Evolutionary conservation across 768 basidiomycete genomes (phyloP).

Genomic region (Leucogyrophana mollusca): DNA sequence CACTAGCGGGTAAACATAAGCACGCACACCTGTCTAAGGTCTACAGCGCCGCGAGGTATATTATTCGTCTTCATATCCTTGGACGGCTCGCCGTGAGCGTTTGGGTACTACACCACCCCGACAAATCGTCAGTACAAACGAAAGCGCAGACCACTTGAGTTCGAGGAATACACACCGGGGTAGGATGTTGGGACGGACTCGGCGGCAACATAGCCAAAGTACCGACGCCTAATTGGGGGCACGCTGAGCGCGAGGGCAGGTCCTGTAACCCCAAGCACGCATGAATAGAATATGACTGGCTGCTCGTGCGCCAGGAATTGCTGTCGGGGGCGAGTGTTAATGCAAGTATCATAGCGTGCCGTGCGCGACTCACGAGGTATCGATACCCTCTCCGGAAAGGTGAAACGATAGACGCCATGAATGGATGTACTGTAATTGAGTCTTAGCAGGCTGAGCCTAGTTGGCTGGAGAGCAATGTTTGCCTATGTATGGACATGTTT

Average conservation of each 20-base stretch:
- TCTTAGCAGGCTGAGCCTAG: not conserved
- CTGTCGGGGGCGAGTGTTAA: slow-evolving; percentile 38
- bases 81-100: slow-evolving; percentile 62
- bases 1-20: not conserved
- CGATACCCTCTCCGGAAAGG: slow-evolving; percentile 28
- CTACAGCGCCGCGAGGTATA: not conserved
- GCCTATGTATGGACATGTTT: slow-evolving; percentile 14
- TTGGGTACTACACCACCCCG: slow-evolving; percentile 54
- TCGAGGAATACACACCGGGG: slow-evolving; percentile 57
- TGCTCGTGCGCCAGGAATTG: slow-evolving; percentile 90
- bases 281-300: slow-evolving; percentile 88
- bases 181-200: slow-evolving; percentile 75
- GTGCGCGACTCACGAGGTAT: slow-evolving; percentile 22
- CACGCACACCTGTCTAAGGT: slow-evolving; percentile 9
- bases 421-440: not conserved
- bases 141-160: not conserved
- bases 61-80: slow-evolving; percentile 73
- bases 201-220: slow-evolving; percentile 68
- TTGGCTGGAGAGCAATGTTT: slow-evolving; percentile 20
- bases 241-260: slow-evolving; percentile 71
- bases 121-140: slow-evolving; percentile 1
- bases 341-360: not conserved
- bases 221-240: slow-evolving; percentile 72
- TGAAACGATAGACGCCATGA: slow-evolving; percentile 28
- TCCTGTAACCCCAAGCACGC: slow-evolving; percentile 70